phyloP scores from a whole-genome alignment of 2,329 filamentous ascomycete genomes.

The Cryoendolithus antarcticus region DNA sequence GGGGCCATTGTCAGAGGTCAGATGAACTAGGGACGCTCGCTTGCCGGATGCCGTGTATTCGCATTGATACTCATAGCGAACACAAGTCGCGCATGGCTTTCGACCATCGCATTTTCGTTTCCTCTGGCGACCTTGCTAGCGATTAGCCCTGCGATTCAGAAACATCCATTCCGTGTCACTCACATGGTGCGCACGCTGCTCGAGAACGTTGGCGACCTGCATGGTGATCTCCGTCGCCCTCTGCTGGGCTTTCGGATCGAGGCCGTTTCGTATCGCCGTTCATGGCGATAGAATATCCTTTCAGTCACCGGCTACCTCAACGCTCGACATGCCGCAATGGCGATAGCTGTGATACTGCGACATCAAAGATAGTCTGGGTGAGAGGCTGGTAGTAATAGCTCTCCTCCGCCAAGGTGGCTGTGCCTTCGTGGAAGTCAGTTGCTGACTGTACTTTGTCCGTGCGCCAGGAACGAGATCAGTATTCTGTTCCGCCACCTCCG shows the following conservation, averaged over 20 bases:
- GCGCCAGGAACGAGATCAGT: too few species aligned
- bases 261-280: not conserved
- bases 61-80: slow-evolving; percentile 25
- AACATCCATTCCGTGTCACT: slow-evolving; percentile 7
- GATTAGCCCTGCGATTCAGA: not conserved
- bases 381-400: too few species aligned
- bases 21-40: slow-evolving; percentile 13
- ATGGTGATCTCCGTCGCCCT: slow-evolving; percentile 8
- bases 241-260: not conserved
- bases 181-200: slow-evolving; percentile 23
- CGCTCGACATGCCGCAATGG: too few species aligned
- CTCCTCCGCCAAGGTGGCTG: too few species aligned
- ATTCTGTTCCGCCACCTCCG: too few species aligned
- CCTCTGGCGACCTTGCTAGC: slow-evolving; percentile 1
- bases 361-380: too few species aligned
- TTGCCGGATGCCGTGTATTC: slow-evolving; percentile 20
- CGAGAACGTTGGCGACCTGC: slow-evolving; percentile 20
- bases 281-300: too few species aligned
- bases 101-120: slow-evolving; percentile 20
- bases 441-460: too few species aligned
- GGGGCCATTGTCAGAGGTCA: slow-evolving; percentile 14
- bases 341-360: too few species aligned
- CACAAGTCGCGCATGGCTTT: slow-evolving; percentile 21
- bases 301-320: too few species aligned
- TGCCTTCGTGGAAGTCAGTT: too few species aligned